A percentile compares a stretch with the other conserved stretches of the same genome.
Conservation (phyloP, 805 yeast genomes). For the Suhomyces faveliae region DNA sequence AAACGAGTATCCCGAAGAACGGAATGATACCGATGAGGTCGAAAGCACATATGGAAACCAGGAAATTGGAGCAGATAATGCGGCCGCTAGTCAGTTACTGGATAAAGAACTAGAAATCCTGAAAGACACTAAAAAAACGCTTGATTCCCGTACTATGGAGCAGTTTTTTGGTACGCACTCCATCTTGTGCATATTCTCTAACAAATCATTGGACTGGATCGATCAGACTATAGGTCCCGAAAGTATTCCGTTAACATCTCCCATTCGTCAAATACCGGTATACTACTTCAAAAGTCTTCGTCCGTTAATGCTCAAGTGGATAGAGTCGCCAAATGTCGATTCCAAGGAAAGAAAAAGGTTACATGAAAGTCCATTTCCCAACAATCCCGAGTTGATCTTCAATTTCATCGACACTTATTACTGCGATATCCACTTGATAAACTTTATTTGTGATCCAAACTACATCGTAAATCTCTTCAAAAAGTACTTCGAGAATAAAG, state of each 20-base stretch:
- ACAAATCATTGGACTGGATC: constrained; percentile 34
- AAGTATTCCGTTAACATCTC: constrained; percentile 18
- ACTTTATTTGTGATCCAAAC: constrained; percentile 17
- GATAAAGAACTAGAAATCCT: not conserved
- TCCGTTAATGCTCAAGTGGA: constrained; percentile 24
- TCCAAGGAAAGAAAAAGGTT: constrained; percentile 16
- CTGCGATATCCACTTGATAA: constrained; percentile 20
- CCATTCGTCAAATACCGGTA: constrained; percentile 30
- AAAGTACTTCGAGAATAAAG: constrained; percentile 20
- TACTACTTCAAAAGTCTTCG: constrained; percentile 19
- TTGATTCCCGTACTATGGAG: constrained; percentile 2
- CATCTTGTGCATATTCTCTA: constrained; percentile 33
- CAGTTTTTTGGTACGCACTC: constrained; percentile 39
- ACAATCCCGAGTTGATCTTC: constrained; percentile 19
- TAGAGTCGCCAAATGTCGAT: constrained; percentile 29
- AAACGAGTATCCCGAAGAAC: not conserved
- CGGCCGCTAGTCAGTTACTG: not conserved
- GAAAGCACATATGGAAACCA: not conserved
- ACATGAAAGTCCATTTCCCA: constrained; percentile 24
- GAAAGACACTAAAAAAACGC: not conserved
- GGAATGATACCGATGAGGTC: constrained; percentile 1
- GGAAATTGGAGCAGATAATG: constrained; percentile 6
- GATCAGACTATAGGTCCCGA: constrained; percentile 23
- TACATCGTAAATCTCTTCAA: constrained; percentile 22
- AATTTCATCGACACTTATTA: constrained; percentile 28